These are phyloP conservation scores for Neofusicoccum sp. DNA, from an alignment of 2,329 filamentous ascomycete genomes.

Conservation along the genomic window DNA sequence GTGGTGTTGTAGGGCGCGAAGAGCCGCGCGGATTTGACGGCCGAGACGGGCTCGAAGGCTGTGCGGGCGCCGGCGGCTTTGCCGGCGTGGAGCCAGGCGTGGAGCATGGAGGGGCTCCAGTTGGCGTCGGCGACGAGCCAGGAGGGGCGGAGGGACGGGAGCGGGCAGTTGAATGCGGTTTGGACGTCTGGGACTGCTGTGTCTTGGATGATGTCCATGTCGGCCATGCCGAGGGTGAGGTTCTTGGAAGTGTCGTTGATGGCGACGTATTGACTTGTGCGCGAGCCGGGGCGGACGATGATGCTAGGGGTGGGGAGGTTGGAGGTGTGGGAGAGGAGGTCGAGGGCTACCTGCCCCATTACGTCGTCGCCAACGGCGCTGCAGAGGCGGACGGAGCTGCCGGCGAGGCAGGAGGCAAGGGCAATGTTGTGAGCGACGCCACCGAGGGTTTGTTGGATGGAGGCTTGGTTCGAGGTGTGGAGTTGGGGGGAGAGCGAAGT, in stretches of 20 bases:
- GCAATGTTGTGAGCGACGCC: conserved; percentile 94
- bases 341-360: conserved; percentile 73
- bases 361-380: conserved; percentile 80
- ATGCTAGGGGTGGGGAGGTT: conserved; percentile 69
- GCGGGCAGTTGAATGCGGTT: conserved; percentile 51
- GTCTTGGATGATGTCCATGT: conserved; percentile 79
- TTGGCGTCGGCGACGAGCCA: conserved; percentile 83
- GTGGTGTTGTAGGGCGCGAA: conserved; percentile 51
- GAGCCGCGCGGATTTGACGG: conserved; percentile 71
- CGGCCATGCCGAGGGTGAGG: conserved; percentile 90
- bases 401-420: conserved; percentile 73
- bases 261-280: conserved; percentile 89
- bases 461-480: conserved; percentile 84
- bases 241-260: conserved; percentile 84
- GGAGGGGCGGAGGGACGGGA: conserved; percentile 61
- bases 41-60: conserved; percentile 88
- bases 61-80: conserved; percentile 61
- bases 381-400: conserved; percentile 69
- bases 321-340: conserved; percentile 57
- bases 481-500: conserved; percentile 52
- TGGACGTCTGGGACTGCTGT: conserved; percentile 29
- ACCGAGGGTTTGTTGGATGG: conserved; percentile 80
- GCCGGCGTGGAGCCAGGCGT: conserved; percentile 67
- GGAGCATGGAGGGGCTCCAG: conserved; percentile 70
- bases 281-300: conserved; percentile 45